Evolutionary conservation across 2,329 filamentous ascomycete species (phyloP).

Genomic region (Tolypocladium inflatum): DNA sequence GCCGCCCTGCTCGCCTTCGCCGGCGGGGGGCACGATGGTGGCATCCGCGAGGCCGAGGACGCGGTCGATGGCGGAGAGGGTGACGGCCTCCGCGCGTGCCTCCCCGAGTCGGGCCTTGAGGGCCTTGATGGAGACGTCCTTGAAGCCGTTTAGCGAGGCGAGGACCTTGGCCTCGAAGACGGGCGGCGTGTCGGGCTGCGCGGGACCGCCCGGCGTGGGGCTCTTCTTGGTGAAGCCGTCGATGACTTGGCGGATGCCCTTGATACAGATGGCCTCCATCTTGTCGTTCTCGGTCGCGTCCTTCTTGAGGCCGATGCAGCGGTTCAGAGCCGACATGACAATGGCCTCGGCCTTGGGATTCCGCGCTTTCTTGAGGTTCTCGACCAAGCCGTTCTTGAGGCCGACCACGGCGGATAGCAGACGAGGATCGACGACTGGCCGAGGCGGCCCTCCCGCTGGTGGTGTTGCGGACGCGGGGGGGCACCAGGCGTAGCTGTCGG

Average conservation of each 20-base stretch:
- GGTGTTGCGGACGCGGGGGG: constrained; percentile 13
- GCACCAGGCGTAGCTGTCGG: constrained; percentile 5
- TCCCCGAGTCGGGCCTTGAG: constrained; percentile 30
- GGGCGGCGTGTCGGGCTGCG: constrained; percentile 14
- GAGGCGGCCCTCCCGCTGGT: constrained; percentile 13
- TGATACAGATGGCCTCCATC: constrained; percentile 37
- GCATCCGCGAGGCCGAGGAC: constrained; percentile 36
- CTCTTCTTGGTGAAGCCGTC: constrained; percentile 31
- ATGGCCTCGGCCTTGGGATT: constrained; percentile 34
- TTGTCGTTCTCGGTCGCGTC: constrained; percentile 33
- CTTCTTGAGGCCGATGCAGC: constrained; percentile 37
- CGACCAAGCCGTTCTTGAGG: constrained; percentile 37
- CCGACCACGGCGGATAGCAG: constrained; percentile 31
- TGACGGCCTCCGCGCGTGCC: constrained; percentile 33
- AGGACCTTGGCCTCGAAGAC: constrained; percentile 31
- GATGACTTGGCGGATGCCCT: constrained; percentile 31
- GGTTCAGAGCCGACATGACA: constrained; percentile 43
- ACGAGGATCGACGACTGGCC: constrained; percentile 33
- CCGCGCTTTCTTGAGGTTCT: constrained; percentile 33
- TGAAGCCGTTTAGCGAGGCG: constrained; percentile 32
- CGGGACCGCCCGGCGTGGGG: constrained; percentile 19
- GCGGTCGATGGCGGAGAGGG: constrained; percentile 41
- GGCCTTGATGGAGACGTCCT: constrained; percentile 32
- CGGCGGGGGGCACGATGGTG: constrained; percentile 27
- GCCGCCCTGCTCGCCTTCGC: constrained; percentile 20